phyloP scores from a whole-genome alignment of 1,284 basidiomycete genomes.

The Amylostereum areolatum region DNA sequence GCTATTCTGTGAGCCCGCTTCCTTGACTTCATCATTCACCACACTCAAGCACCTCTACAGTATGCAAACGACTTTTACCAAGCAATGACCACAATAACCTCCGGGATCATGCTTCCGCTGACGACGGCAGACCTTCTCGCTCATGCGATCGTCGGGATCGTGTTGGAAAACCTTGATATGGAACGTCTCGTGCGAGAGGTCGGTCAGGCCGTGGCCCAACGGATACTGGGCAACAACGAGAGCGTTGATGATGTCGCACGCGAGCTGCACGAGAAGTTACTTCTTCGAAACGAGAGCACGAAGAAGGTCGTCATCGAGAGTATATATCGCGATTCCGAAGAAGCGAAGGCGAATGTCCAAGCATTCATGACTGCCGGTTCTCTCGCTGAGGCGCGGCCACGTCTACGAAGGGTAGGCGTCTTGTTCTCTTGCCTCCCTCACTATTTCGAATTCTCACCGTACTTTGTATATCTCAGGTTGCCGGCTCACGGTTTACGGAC shows the following conservation, averaged over 20 bases:
- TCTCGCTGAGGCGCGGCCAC: conserved; percentile 71
- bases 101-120: conserved; percentile 91
- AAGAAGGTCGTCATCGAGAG: conserved; percentile 96
- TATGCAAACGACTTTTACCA: conserved; percentile 95
- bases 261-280: conserved; percentile 86
- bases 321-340: conserved; percentile 88
- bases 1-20: conserved; percentile 69
- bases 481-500: conserved; percentile 89
- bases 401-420: conserved; percentile 70
- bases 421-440: background rate
- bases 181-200: conserved; percentile 93
- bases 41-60: conserved; percentile 34
- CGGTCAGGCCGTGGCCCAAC: conserved; percentile 87
- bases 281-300: conserved; percentile 92
- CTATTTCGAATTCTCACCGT: conserved; percentile 10
- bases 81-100: conserved; percentile 88
- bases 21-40: conserved; percentile 11
- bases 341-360: conserved; percentile 85
- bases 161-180: conserved; percentile 98
- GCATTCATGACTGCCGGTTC: conserved; percentile 77
- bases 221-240: conserved; percentile 85
- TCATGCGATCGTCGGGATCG: conserved; percentile 97
- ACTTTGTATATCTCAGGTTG: conserved; percentile 50
- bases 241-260: conserved; percentile 95
- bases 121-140: conserved; percentile 94